phyloP scores from a whole-genome alignment of 495 filamentous ascomycete genomes.

The Aspergillus olivimuriae region DNA sequence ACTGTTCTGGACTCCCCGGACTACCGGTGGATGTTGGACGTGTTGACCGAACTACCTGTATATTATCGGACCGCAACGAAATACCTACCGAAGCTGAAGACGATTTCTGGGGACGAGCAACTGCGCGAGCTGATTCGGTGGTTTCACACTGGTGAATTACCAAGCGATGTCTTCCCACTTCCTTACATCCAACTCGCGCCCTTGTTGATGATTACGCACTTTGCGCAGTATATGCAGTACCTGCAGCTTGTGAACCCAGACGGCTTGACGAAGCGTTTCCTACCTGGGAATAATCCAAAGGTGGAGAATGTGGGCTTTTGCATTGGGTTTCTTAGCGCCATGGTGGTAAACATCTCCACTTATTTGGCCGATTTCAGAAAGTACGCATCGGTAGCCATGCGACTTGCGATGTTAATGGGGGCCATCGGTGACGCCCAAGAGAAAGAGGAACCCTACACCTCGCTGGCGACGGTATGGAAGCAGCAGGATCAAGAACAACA shows the following conservation, averaged over 20 bases:
- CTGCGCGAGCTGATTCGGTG: conserved; percentile 20
- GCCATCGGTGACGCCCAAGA: conserved; percentile 40
- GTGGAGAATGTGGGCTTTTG: conserved; percentile 39
- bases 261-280: background rate
- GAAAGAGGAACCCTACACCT: conserved; percentile 14
- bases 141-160: conserved; percentile 17
- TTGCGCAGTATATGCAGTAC: conserved; percentile 24
- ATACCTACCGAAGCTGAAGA: conserved; percentile 20
- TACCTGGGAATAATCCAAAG: conserved; percentile 4
- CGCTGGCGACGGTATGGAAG: conserved; percentile 16
- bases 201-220: conserved; percentile 30
- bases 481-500: background rate
- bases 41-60: conserved; percentile 17
- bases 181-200: conserved; percentile 31
- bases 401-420: conserved; percentile 31
- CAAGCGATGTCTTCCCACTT: conserved; percentile 10
- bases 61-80: conserved; percentile 21
- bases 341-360: conserved; percentile 26
- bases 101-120: conserved; percentile 13
- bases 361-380: conserved; percentile 19
- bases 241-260: conserved; percentile 1
- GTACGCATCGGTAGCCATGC: conserved; percentile 33
- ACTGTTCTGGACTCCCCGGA: conserved; percentile 20
- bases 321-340: conserved; percentile 35
- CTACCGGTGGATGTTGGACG: conserved; percentile 25